Evolutionary conservation across 257 asterid species (phyloP), one percentile per base, ranked within the genome.

Genomic region (Solanum dulcamara): DNA sequence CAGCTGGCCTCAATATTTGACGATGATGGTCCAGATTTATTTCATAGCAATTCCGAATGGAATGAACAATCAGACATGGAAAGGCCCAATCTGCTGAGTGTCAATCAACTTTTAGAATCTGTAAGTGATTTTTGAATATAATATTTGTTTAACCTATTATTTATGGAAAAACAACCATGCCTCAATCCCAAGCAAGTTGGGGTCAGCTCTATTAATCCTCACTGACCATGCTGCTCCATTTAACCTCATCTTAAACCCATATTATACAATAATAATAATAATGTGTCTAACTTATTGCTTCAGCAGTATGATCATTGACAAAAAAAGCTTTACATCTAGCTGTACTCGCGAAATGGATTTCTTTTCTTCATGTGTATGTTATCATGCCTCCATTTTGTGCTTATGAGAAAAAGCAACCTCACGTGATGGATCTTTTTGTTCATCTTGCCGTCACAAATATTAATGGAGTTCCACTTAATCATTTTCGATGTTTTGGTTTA

Each of bases 61-160:
- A 90, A 86, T 80, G 75, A 90, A n/a, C 86, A 88, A 35, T 75
- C 91, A 83, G 88, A 94, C 62, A 79, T 87, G 2, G 94, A 94
- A 72, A 85, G 88, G 84, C 94, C 98, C 42, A 89, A 89, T 87
- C 92, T 95, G 84, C 89, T 97, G 84, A 95, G 94, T 7, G 98
- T 95, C 30, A 93, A 95, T 86, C 98, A 97, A 88, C 98, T 97
- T 86, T 91, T 97, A 30, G 98, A 95, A 89, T 95, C 98, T 37
- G 99, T 96, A 91, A 91, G 99, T 91, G 85, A 57, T 83, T 89
- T 17, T 60, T 83, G 68, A 55, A 67, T 46, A 74, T 59, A 28
- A 68, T 44, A 35, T n/a, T 48, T 70, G 7, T 51, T 26, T 40
- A 35, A 66, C 66, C 44, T 2, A n/a, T 66, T 18, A 32, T 15